Percentiles rank a stretch among this genome's conserved stretches.
Conservation (phyloP, 2,329 filamentous ascomycete species). For the Daldinia sp. region DNA sequence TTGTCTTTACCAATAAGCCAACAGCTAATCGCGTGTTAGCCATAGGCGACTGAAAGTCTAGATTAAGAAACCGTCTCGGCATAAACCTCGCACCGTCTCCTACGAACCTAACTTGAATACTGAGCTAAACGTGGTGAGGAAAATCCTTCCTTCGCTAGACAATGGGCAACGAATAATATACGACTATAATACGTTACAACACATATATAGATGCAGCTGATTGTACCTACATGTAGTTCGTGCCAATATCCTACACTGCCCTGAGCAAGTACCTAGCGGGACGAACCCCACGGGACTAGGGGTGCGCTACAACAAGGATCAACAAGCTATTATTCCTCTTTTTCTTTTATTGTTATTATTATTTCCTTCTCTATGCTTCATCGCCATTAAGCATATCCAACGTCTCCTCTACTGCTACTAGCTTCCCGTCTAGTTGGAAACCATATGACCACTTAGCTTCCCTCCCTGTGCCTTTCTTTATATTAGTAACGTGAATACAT, state of each 20-base stretch:
- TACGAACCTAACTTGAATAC: constrained; percentile 28
- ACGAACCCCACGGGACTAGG: constrained; percentile 37
- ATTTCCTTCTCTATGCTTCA: constrained; percentile 25
- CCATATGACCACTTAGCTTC: constrained; percentile 28
- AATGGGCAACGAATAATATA: constrained; percentile 24
- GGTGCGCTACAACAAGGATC: constrained; percentile 19
- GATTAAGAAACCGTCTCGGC: constrained; percentile 21
- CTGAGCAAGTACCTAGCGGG: constrained; percentile 20
- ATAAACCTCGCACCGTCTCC: constrained; percentile 31
- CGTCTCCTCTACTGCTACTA: constrained; percentile 21
- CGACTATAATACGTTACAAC: constrained; percentile 13
- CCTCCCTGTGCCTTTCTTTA: constrained; percentile 21
- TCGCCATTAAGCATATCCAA: constrained; percentile 26
- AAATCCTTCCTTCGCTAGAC: constrained; percentile 33
- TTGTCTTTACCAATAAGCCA: not conserved
- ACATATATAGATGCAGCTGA: constrained; percentile 30
- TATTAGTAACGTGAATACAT: constrained; percentile 25
- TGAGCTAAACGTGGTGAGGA: constrained; percentile 33
- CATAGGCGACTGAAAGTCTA: constrained; percentile 21
- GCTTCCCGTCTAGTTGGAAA: constrained; percentile 26
- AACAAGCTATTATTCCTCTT: constrained; percentile 14
- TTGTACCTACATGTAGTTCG: constrained; percentile 41
- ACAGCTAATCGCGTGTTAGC: constrained; percentile 29
- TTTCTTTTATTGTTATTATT: constrained; percentile 9
- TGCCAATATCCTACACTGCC: constrained; percentile 22